Conservation (phyloP, 139 green algal species). For the Coelastrella sp. region DNA sequence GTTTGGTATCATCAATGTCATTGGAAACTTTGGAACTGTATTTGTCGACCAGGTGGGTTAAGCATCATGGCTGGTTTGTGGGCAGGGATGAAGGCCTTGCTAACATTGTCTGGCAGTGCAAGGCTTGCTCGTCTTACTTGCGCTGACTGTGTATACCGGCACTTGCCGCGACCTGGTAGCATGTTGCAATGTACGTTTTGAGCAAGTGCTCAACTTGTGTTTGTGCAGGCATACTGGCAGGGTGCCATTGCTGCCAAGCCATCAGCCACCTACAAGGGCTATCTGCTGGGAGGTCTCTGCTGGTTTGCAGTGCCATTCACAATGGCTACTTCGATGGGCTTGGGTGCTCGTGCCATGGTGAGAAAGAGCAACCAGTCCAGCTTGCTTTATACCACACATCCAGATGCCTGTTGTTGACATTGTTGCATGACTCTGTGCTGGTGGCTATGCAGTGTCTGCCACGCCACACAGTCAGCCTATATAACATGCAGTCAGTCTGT, state of each 20-base stretch:
- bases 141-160: no score
- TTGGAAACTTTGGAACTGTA: slow-evolving; percentile 92
- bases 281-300: slow-evolving; percentile 87
- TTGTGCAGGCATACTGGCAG: slow-evolving; percentile 78
- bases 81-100: no score
- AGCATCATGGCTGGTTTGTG: neutral
- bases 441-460: no score
- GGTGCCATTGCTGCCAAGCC: slow-evolving; percentile 91
- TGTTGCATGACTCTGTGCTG: no score
- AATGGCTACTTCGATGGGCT: slow-evolving; percentile 91
- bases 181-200: neutral
- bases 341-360: slow-evolving; percentile 83
- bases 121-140: no score
- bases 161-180: neutral
- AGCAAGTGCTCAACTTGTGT: neutral
- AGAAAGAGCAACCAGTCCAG: neutral
- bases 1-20: slow-evolving; percentile 98
- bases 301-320: slow-evolving; percentile 98
- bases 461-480: no score
- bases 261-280: slow-evolving; percentile 84
- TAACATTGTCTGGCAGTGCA: no score
- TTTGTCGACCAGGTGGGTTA: slow-evolving; percentile 86
- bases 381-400: no score
- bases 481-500: no score
- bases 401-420: no score